Conservation (phyloP, 768 basidiomycete species). For the Mycena galericulata region DNA sequence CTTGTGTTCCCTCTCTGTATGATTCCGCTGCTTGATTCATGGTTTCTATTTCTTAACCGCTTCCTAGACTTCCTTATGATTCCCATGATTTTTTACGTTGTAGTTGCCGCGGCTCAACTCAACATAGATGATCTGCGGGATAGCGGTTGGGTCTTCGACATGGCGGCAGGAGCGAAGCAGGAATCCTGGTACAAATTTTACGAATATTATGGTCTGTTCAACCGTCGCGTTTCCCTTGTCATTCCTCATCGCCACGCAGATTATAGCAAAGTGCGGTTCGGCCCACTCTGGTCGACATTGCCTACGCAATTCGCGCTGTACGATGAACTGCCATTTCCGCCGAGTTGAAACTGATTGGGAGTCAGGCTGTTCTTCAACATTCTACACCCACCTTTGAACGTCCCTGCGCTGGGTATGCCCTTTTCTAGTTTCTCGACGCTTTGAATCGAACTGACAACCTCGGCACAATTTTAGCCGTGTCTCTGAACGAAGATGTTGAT, state of each 20-base stretch:
- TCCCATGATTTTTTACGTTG: constrained; percentile 85
- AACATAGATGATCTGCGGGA: constrained; percentile 70
- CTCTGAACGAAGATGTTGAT: constrained; percentile 87
- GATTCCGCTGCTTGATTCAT: neutral
- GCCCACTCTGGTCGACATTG: constrained; percentile 82
- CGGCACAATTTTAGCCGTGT: constrained; percentile 72
- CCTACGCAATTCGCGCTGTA: constrained; percentile 95
- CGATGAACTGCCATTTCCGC: constrained; percentile 42
- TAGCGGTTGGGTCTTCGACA: constrained; percentile 90
- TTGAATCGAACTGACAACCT: neutral
- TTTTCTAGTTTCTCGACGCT: neutral
- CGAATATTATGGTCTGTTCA: constrained; percentile 75
- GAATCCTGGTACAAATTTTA: constrained; percentile 89
- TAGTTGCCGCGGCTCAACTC: constrained; percentile 73
- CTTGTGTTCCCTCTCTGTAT: constrained; percentile 90
- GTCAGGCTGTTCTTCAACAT: constrained; percentile 85
- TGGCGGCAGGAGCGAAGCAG: constrained; percentile 49
- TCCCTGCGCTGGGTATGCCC: constrained; percentile 21
- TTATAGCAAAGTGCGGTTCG: constrained; percentile 67
- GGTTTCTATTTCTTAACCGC: neutral
- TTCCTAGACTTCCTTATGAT: constrained; percentile 84
- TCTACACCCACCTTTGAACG: constrained; percentile 84
- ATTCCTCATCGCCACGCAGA: constrained; percentile 55
- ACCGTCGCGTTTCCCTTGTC: neutral
- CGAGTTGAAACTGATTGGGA: neutral